phyloP scores from a whole-genome alignment of 2,329 filamentous ascomycete species.

The Aspergillus sergii region DNA sequence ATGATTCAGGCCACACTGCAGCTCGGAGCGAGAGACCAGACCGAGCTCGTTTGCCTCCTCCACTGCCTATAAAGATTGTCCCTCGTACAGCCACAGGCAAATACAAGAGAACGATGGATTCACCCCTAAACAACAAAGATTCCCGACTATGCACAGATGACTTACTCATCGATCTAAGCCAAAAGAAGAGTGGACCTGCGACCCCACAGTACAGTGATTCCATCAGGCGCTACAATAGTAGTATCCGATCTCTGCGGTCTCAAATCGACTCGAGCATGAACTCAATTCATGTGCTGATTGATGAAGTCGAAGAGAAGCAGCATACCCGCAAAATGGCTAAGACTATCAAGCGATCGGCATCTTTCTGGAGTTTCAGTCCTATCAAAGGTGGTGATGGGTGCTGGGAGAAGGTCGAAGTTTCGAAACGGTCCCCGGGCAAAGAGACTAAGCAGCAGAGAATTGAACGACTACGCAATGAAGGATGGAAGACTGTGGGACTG shows the following conservation, averaged over 20 bases:
- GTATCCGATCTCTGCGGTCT: constrained; percentile 26
- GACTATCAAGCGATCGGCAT: constrained; percentile 32
- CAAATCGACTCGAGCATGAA: constrained; percentile 32
- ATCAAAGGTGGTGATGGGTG: constrained; percentile 18
- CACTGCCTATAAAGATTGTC: constrained; percentile 26
- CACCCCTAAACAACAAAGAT: neutral
- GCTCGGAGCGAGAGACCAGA: neutral
- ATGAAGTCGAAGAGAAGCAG: constrained; percentile 28
- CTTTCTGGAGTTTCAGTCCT: constrained; percentile 45
- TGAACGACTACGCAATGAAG: constrained; percentile 34
- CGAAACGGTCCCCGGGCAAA: constrained; percentile 5
- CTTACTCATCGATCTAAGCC: neutral
- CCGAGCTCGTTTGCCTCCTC: constrained; percentile 19
- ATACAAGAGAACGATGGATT: neutral
- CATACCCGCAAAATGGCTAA: constrained; percentile 27
- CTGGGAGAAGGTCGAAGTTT: neutral
- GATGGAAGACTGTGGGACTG: constrained; percentile 43
- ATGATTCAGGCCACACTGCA: neutral
- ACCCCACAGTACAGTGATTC: constrained; percentile 11
- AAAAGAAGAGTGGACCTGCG: neutral
- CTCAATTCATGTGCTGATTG: constrained; percentile 29
- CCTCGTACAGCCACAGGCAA: constrained; percentile 10
- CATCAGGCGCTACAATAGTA: constrained; percentile 27
- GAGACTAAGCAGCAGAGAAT: constrained; percentile 41
- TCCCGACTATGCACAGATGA: neutral